Evolutionary conservation across 208 protist genomes (phyloP), one percentile per base, ranked within the genome.

Genomic region (Sergeia podlipaevii): DNA sequence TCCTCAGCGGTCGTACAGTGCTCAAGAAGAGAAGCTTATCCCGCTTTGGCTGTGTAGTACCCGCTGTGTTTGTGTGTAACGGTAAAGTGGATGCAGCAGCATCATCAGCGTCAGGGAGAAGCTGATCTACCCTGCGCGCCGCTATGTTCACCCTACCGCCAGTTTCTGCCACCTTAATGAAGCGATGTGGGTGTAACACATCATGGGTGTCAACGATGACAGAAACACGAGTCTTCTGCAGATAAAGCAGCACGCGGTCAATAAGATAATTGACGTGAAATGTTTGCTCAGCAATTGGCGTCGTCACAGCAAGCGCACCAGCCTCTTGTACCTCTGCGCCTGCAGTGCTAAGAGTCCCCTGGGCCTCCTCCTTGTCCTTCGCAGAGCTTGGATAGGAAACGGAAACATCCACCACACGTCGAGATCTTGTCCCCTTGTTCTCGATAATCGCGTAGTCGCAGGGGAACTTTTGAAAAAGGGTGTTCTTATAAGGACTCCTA

Each of bases 371-470:
- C 4, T 4, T 23, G 2, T 32, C 15, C 15, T 20, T 6, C 6
- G 8, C 44, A 15, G 42, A 41, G 2, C 24, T 34, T n/a, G n/a
- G n/a, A n/a, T n/a, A n/a, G n/a, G n/a, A n/a, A n/a, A n/a, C n/a
- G n/a, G n/a, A n/a, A 18, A 84, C 32, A 26, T 70, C 48, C 0
- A 86, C 33, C 18, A 74, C 65, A 11, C 33, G 44, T 18, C 63
- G 50, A 33, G 24, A 48, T 4, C 62, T 59, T 0, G 82, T 85
- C 64, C 71, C 83, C 23, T 54, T 60, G 50, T 89, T 91, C 30
- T 79, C 69, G 2, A 93, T 27, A 0, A 93, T 57, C 7, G 71
- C 77, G 46, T 83, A 79, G 39, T 93, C 82, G 62, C 77, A 77
- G 1, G 86, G 59, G 48, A 77, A 93, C 45, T 72, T 60, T 27